phyloP scores from a whole-genome alignment of 257 asterid species.

The Solanum bukasovii region DNA sequence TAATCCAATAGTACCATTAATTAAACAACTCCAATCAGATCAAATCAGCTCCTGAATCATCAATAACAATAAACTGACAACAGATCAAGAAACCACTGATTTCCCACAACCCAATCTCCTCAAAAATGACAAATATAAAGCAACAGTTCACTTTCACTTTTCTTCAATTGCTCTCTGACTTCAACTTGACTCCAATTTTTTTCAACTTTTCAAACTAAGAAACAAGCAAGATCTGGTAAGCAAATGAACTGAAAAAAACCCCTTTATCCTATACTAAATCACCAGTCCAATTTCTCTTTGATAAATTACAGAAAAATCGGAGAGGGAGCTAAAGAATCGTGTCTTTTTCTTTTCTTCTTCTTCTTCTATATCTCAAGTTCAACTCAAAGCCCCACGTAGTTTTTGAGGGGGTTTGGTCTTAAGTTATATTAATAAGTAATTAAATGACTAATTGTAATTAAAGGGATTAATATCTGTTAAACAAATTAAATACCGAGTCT shows the following conservation, averaged over 20 bases:
- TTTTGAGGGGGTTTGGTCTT: conserved; percentile 46
- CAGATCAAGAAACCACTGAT: conserved; percentile 23
- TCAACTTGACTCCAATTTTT: conserved; percentile 31
- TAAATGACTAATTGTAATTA: background rate
- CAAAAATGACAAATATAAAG: conserved; percentile 11
- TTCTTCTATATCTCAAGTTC: background rate
- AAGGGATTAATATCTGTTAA: conserved; percentile 2
- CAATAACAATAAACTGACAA: background rate
- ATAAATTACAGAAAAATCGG: conserved; percentile 11
- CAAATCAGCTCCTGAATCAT: conserved; percentile 26
- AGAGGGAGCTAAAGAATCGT: conserved; percentile 6
- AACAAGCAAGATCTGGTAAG: background rate
- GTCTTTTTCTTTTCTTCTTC: conserved; percentile 4
- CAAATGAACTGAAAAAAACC: background rate
- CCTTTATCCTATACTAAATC: background rate
- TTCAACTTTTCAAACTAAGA: background rate
- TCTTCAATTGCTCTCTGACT: background rate
- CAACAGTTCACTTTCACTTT: background rate
- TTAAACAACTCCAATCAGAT: conserved; percentile 51
- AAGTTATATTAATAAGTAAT: conserved; percentile 8
- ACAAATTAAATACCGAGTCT: conserved; percentile 20
- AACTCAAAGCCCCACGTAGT: conserved; percentile 38
- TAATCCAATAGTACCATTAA: conserved; percentile 46
- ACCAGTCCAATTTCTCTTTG: conserved; percentile 20
- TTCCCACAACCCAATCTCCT: conserved; percentile 15